Evolutionary conservation across 2,329 filamentous ascomycete genomes (phyloP), one percentile per base, ranked within the genome.

Genomic region (Ceratocystis destructans): DNA sequence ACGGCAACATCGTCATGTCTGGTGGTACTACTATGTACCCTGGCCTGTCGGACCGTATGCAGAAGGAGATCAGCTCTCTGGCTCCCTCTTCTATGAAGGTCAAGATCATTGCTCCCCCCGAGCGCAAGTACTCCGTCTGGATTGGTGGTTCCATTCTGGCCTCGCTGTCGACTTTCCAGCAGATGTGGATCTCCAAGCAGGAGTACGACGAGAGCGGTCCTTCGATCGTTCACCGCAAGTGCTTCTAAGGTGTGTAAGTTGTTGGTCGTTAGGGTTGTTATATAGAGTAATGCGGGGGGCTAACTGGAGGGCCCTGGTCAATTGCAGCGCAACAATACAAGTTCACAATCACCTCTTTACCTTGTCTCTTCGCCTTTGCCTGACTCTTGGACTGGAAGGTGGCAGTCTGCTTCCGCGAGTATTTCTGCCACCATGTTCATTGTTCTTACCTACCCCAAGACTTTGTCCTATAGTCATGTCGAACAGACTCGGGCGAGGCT

Each of bases 181-280:
- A 99, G 84, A 99, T 99, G 94, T 99, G 94, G 94, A 97, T 99
- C 87, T 99, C 94, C 76, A 99, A 99, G 91, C 94, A 99, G 84
- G 93, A 97, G 86, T 97, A 97, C 87, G 94, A 99, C 84, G 94
- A 97, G 90, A 94, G 88, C 80, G 93, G 93, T 82, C 94, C 93
- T 75, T 96, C 92, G 77, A 97, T 97, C 77, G 93, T 97, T 76
- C 93, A 97, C 89, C 90, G 92, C 88, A 97, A 96, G 90, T 96
- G 93, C 90, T 96, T 96, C 89, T 96, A 96, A 96, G 87, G 86
- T 87, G 76, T 74, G 77, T 69, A 68, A 64, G 28, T 37, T 59
- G 55, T 59, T 65, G 64, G 64, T 68, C 62, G 63, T 68, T 59
- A 61, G 31, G 64, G 10, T n/a, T 62, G 5, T 50, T 64, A 63